Evolutionary conservation across 2,329 filamentous ascomycete species (phyloP), one percentile per base, ranked within the genome.

Genomic region (Hansfordia pulvinata): DNA sequence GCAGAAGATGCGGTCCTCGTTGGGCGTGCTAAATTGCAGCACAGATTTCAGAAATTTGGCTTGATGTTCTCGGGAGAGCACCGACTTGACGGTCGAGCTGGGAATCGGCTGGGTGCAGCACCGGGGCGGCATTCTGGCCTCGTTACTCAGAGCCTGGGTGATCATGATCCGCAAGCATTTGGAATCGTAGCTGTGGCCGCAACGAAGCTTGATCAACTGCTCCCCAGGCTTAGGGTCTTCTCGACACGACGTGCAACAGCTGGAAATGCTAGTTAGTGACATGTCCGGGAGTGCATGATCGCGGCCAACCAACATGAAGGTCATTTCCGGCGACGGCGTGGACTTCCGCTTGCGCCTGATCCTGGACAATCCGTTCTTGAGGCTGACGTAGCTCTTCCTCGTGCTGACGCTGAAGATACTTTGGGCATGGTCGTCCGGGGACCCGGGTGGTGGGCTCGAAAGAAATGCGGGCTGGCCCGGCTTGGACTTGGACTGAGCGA

Each of bases 41-140:
- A 74, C 65, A 2, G 64, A 58, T 32, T 70, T 67, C 25, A 75
- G 51, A 27, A 76, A 75, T 3, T 48, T 40, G 15, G 58, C 52
- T 34, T 72, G 68, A 23, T 64, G 60, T 10, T 69, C 64, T 9
- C 54, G 53, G 11, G 46, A 53, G 12, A 75, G 52, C 2, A 69
- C 47, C 0, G 52, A 46, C 36, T 60, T 62, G 33, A 76, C 54
- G 17, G 58, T 52, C 3, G 49, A 35, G 15, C 56, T 52, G 2
- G 68, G 60, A 15, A 76, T 58, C 2, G 69, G 61, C 36, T 64
- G 59, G 2, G 60, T 58, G 42, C 70, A 76, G 42, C 71, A 76
- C 29, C 67, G 54, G 0, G 71, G 70, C 6, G 70, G 71, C 66
- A 76, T 73, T 35, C 62, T 69, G 28, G 62, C 56, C 46, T 76